Evolutionary conservation across 305 asterid species (phyloP).

Genomic region (Plantago lanceolata): DNA sequence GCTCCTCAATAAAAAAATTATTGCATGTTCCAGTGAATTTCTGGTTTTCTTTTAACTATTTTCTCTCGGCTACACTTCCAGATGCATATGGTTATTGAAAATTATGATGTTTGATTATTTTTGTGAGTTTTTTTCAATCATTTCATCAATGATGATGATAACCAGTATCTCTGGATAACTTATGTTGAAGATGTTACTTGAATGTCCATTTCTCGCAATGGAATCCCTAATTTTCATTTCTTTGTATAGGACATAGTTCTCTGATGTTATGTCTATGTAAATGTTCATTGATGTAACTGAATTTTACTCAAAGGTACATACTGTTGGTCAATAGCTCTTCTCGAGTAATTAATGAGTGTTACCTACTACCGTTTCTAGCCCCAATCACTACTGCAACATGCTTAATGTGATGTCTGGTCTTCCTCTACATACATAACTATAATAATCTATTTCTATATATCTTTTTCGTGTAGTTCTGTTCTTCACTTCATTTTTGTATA

Average conservation of each 20-base stretch:
- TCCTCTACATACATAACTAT: not conserved
- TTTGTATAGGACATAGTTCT: not conserved
- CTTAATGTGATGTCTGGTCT: no score
- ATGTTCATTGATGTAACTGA: not conserved
- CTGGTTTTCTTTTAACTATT: not conserved
- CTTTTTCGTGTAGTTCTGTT: not conserved
- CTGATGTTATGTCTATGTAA: not conserved
- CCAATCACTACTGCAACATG: not conserved
- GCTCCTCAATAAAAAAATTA: constrained; percentile 2
- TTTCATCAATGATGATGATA: no score
- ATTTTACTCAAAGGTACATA: not conserved
- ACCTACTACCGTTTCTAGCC: not conserved
- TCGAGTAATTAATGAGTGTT: not conserved
- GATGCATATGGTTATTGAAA: not conserved
- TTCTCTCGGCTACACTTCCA: constrained; percentile 1
- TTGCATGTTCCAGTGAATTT: not conserved
- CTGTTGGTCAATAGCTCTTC: not conserved
- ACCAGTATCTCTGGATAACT: no score
- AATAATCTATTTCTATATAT: not conserved
- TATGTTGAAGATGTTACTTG: not conserved
- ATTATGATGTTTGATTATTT: not conserved
- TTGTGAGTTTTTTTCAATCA: not conserved
- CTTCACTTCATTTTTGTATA: constrained; percentile 21
- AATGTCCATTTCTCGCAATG: no score
- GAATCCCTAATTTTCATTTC: not conserved